Evolutionary conservation across 768 basidiomycete species (phyloP), one percentile per base, ranked within the genome.

Genomic region (Suillus sp.): DNA sequence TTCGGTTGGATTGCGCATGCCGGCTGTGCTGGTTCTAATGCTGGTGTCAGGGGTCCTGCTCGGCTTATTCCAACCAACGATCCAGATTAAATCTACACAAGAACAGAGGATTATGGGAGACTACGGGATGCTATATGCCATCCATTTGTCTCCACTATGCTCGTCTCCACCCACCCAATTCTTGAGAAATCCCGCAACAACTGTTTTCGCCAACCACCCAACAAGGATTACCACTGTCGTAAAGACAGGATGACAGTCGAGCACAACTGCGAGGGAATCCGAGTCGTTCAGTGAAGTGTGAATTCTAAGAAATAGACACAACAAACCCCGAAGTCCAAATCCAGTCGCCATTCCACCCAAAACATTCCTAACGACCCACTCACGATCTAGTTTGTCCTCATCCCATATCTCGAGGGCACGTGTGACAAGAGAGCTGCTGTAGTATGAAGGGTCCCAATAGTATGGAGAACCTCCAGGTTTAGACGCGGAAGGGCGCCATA

Each of bases 261-360:
- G 76, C 40, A 92, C 91, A 9, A 95, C 92, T 93, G 56, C 38
- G 20, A 2, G 18, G 30, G 11, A 25, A 47, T 54, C n/a, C n/a
- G n/a, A n/a, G n/a, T n/a, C 7, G 20, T 54, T 73, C 32, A 65
- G 45, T 25, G 20, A 56, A n/a, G 22, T 27, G 10, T 6, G 1
- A 4, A 8, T 35, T 16, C 30, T 11, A 10, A 10, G 18, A 40
- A 40, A 55, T 42, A n/a, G 53, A 18, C 25, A 32, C 1, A 0
- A 71, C 79, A 48, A 68, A 93, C 92, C 90, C 70, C 92, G 84
- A 60, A 95, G 74, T 0, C 92, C 93, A 72, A 94, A 95, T 1
- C 93, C 93, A 37, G 92, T 89, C 13, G 92, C 89, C 86, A 95
- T 88, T 0, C 93, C 93, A 13, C 93, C 93, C 2, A 95, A 78